phyloP scores from a whole-genome alignment of 108 stramenopile genomes.

The Aureococcus anophagefferens region DNA sequence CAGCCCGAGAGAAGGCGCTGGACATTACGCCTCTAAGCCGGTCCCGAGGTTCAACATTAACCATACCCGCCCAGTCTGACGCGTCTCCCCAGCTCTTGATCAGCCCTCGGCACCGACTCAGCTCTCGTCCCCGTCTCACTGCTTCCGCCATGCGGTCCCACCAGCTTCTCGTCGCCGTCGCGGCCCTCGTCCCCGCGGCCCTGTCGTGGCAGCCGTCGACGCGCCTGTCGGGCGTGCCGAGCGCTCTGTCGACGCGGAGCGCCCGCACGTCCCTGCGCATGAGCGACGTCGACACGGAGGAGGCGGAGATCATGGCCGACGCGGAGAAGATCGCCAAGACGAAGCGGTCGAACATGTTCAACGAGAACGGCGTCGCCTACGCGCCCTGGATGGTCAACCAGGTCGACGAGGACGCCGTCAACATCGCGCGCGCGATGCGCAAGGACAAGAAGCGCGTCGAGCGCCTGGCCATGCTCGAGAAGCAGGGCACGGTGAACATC shows the following conservation, averaged over 20 bases:
- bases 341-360: constrained; percentile 1
- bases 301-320: not conserved
- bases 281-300: not conserved
- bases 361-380: constrained; percentile 6
- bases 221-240: not conserved
- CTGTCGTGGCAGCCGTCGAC: not conserved
- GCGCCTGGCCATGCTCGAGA: not conserved
- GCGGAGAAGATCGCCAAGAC: not conserved
- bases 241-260: not conserved
- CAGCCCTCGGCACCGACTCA: too few relatives aligned
- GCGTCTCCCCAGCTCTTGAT: too few relatives aligned
- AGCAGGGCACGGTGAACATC: not conserved
- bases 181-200: not conserved
- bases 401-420: constrained; percentile 6
- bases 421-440: not conserved
- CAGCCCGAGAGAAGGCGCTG: too few relatives aligned
- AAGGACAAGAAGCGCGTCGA: not conserved
- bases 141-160: too few relatives aligned
- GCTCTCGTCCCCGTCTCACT: too few relatives aligned
- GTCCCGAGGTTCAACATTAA: too few relatives aligned
- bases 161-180: not conserved
- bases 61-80: too few relatives aligned
- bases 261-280: not conserved
- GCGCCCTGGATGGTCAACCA: constrained; percentile 12
- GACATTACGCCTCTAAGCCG: too few relatives aligned